Evolutionary conservation across 139 green algal species (phyloP).

Genomic region (Haematococcus lacustris): DNA sequence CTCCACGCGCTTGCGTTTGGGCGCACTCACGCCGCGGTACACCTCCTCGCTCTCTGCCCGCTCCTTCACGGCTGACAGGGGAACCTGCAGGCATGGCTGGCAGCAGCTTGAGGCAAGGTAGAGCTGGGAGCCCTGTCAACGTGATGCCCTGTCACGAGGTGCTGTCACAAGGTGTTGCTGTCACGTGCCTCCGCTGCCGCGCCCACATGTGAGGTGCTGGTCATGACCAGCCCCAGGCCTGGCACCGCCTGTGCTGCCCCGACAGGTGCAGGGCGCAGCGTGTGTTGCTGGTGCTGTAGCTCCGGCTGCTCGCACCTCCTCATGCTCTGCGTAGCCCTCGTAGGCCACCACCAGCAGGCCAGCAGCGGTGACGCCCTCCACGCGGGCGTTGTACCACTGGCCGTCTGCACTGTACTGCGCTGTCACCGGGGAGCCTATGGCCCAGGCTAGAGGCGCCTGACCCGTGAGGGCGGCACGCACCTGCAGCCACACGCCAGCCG

Average conservation of each 20-base stretch:
- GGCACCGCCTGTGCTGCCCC: too few relatives aligned
- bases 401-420: conserved; percentile 54
- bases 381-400: conserved; percentile 40
- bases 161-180: too few relatives aligned
- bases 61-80: conserved; percentile 36
- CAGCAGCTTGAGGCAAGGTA: conserved; percentile 4
- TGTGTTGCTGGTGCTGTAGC: too few relatives aligned
- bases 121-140: neutral
- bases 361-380: conserved; percentile 33
- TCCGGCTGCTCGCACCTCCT: conserved; percentile 68
- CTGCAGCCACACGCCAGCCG: too few relatives aligned
- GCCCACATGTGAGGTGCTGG: too few relatives aligned
- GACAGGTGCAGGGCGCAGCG: too few relatives aligned
- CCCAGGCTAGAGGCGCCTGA: conserved; percentile 60
- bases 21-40: conserved; percentile 66
- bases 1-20: conserved; percentile 65
- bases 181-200: too few relatives aligned
- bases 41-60: conserved; percentile 34
- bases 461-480: conserved; percentile 49
- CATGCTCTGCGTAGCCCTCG: conserved; percentile 57
- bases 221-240: too few relatives aligned
- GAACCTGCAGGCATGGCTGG: conserved; percentile 23
- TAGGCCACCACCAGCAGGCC: conserved; percentile 72
- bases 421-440: conserved; percentile 17
- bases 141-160: too few relatives aligned